Evolutionary conservation across 306 rosid genomes (phyloP).

Genomic region (Sophora flavescens): DNA sequence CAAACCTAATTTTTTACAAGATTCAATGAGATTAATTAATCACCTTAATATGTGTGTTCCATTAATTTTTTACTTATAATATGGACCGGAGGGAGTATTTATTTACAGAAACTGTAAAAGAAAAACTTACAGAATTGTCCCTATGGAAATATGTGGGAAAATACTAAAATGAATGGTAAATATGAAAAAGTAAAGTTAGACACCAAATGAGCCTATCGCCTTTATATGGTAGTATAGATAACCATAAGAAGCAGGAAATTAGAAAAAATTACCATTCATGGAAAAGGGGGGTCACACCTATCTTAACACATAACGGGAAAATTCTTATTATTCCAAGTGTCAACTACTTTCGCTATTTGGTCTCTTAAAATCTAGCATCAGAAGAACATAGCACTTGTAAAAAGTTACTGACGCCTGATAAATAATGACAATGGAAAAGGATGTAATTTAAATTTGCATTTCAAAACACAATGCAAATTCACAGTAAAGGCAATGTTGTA

Average conservation of each 20-base stretch:
- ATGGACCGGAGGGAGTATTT: too few relatives aligned
- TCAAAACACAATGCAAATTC: too few relatives aligned
- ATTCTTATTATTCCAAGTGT: slow-evolving; percentile 15
- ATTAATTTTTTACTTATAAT: too few relatives aligned
- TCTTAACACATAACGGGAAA: slow-evolving; percentile 1
- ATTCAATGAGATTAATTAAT: too few relatives aligned
- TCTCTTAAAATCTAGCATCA: slow-evolving; percentile 9
- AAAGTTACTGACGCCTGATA: not conserved
- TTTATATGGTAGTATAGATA: not conserved
- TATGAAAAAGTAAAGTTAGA: too few relatives aligned
- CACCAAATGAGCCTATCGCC: too few relatives aligned
- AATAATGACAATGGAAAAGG: not conserved
- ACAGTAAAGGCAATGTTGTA: slow-evolving; percentile 6
- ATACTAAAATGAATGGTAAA: too few relatives aligned
- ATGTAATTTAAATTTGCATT: slow-evolving; percentile 17
- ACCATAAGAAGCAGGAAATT: slow-evolving; percentile 21
- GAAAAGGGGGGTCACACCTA: not conserved
- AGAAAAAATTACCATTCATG: slow-evolving; percentile 8
- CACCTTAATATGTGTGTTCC: too few relatives aligned
- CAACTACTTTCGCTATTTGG: slow-evolving; percentile 20
- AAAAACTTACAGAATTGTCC: too few relatives aligned
- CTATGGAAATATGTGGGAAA: too few relatives aligned
- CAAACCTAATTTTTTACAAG: too few relatives aligned
- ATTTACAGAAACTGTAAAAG: too few relatives aligned
- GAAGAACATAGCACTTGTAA: slow-evolving; percentile 26